These are phyloP conservation scores for Marasmius tenuissimus DNA, from an alignment of 1,284 basidiomycete genomes.

Conservation along the genomic window DNA sequence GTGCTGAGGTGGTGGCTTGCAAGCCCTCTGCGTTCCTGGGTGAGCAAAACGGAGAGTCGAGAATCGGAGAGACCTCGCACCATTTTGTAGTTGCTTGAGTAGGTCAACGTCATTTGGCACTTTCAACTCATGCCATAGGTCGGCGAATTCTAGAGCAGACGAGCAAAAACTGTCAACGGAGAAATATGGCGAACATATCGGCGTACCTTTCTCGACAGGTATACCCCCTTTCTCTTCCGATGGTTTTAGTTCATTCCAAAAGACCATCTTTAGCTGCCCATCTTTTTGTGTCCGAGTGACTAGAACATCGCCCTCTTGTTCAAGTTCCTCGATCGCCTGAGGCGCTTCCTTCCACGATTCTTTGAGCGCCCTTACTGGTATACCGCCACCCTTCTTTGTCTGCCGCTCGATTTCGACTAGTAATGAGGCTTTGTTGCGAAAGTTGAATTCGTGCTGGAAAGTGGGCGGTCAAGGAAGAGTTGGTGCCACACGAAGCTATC, in stretches of 20 bases:
- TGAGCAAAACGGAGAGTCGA: conserved; percentile 8
- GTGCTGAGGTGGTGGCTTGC: conserved; percentile 68
- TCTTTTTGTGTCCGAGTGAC: conserved; percentile 85
- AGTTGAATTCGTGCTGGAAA: conserved; percentile 80
- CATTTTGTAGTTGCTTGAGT: conserved; percentile 70
- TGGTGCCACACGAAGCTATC: not conserved
- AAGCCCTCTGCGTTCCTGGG: conserved; percentile 58
- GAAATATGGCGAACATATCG: conserved; percentile 2
- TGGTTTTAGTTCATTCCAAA: conserved; percentile 87
- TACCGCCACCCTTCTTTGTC: conserved; percentile 76
- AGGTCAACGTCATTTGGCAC: conserved; percentile 86
- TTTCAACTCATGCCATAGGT: conserved; percentile 82
- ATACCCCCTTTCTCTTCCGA: conserved; percentile 68
- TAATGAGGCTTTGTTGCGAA: conserved; percentile 80
- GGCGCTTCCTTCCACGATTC: conserved; percentile 90
- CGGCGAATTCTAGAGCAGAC: conserved; percentile 67
- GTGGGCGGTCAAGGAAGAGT: not conserved
- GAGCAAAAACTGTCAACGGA: not conserved
- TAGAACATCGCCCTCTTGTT: conserved; percentile 84
- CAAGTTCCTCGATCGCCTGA: conserved; percentile 79
- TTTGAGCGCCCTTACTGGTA: conserved; percentile 82
- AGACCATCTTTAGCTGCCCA: conserved; percentile 83
- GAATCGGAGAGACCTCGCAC: conserved; percentile 33
- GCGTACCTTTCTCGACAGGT: conserved; percentile 77
- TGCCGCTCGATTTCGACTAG: conserved; percentile 81